Base-by-base conservation (phyloP, 257 asterid genomes). In the Plectranthus barbatus region DNA sequence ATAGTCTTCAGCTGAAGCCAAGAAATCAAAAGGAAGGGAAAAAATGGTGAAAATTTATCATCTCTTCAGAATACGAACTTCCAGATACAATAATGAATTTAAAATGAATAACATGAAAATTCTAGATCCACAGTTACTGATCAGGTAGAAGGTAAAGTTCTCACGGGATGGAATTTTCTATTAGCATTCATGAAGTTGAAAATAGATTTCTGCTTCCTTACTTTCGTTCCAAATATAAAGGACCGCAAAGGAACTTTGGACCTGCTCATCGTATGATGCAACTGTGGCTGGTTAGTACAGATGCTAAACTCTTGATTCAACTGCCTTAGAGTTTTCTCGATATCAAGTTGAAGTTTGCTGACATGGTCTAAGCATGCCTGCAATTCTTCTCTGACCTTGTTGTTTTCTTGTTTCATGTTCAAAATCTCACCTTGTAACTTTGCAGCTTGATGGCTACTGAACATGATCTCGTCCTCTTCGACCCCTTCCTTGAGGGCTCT, bases 331-430 rank as follows among this genome's bases (percentile, higher is more conserved):
- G 86, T 78, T 80, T 80, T 81, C 45, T 87, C 95, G 0, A 80
- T 79, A 12, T 89, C 85, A 10, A 68, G 70, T 60, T 85, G 96
- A 44, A 92, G 88, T 19, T 54, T 11, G 13, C 78, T 79, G 31
- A 82, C 85, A 29, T 83, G 88, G 57, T 85, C 95, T 3, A 75
- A 72, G 21, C 95, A 95, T 2, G 91, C 67, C 68, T 85, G 83
- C 9, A 92, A 78, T 64, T 92, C 95, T 62, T 83, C 90, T 51
- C 83, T 83, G 0, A 92, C 95, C 81, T 79, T 90, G 62, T 79
- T 86, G 78, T 89, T 92, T 65, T 92, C 99, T 61, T 89, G 99
- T 71, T 87, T 87, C 99, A 89, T 92, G 80, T 84, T 89, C 83
- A 82, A 44, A 51, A 84, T 76, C 79, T 92, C 97, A 23, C 99